Evolutionary conservation across 768 basidiomycete genomes (phyloP), one percentile per base, ranked within the genome.

Genomic region (Panaeolus papilionaceus): DNA sequence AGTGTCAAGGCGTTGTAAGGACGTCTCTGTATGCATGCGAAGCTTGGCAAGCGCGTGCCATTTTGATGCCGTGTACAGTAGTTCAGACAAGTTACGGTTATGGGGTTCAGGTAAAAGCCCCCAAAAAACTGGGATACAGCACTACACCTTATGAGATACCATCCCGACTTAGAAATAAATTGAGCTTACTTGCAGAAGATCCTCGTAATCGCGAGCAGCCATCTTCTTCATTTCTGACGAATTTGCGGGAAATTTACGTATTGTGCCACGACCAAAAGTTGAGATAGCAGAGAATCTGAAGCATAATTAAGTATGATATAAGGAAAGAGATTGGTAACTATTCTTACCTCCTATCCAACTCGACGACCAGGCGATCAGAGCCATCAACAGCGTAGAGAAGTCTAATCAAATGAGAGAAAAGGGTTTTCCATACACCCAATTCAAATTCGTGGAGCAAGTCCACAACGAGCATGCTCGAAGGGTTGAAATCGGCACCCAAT

Each of bases 401-500:
- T 0, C 78, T 73, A 8, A 83, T 73, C 0, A 83, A 69, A 61
- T 84, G 82, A 0, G 71, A 75, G 37, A 85, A 79, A 0, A 81
- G 37, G 0, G 70, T 23, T 64, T 81, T 82, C 79, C 79, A 82
- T 1, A 80, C 77, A 10, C 83, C 82, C 0, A 80, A 71, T 62
- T 83, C 81, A 71, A 82, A 76, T 64, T 83, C 79, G 67, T 80
- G 79, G 64, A 80, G 66, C 23, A 78, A 66, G 66, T 84, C 79
- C 8, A 78, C 74, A 2, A 75, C 78, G 10, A 81, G 71, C 70
- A 80, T 78, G 1, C 49, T 39, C 26, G 71, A 75, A 0, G 76
- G 61, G 26, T 75, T 66, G 61, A 80, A 79, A 37, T 68, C 45
- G 16, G 51, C 37, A 20, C 72, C 71, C 38, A 78, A 66, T n/a